A percentile compares a stretch with the other conserved stretches of the same genome.
These are phyloP conservation scores for Penicillium frequentans DNA, from an alignment of 2,329 filamentous ascomycete genomes.

Conservation along the genomic window DNA sequence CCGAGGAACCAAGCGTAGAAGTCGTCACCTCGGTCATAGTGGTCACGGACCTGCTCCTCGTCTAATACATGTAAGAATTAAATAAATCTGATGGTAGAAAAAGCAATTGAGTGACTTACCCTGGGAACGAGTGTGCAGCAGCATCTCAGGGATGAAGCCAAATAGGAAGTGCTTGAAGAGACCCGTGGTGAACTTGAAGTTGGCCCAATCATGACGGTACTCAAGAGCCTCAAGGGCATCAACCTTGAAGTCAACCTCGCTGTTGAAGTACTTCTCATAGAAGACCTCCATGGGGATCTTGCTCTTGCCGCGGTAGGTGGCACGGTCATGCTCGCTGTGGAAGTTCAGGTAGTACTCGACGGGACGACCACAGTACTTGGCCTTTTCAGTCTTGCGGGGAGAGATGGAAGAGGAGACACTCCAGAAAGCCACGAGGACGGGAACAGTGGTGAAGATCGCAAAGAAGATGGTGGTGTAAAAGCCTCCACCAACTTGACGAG, in stretches of 20 bases:
- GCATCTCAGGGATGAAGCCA: conserved; percentile 82
- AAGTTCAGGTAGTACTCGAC: conserved; percentile 77
- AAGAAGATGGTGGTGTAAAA: conserved; percentile 88
- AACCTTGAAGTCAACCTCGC: conserved; percentile 92
- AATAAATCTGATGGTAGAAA: not conserved
- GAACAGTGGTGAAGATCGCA: conserved; percentile 72
- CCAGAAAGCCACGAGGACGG: conserved; percentile 83
- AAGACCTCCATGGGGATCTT: conserved; percentile 71
- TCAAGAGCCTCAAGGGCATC: conserved; percentile 87
- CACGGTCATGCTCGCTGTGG: conserved; percentile 47
- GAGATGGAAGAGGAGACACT: conserved; percentile 74
- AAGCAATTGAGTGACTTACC: conserved; percentile 47
- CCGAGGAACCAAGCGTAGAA: conserved; percentile 99
- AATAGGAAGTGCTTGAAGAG: conserved; percentile 88
- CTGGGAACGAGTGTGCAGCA: conserved; percentile 90
- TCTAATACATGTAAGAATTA: conserved; percentile 52
- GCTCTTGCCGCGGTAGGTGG: conserved; percentile 50
- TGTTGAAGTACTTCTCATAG: conserved; percentile 97
- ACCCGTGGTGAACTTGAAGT: conserved; percentile 82
- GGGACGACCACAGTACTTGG: conserved; percentile 76
- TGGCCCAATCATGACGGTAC: conserved; percentile 96
- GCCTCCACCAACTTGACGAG: conserved; percentile 81
- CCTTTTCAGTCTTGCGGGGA: conserved; percentile 91
- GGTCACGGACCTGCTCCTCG: conserved; percentile 94
- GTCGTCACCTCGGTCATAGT: conserved; percentile 97